Conservation (phyloP, 2,329 filamentous ascomycete species). For the Aspergillus amoenus region DNA sequence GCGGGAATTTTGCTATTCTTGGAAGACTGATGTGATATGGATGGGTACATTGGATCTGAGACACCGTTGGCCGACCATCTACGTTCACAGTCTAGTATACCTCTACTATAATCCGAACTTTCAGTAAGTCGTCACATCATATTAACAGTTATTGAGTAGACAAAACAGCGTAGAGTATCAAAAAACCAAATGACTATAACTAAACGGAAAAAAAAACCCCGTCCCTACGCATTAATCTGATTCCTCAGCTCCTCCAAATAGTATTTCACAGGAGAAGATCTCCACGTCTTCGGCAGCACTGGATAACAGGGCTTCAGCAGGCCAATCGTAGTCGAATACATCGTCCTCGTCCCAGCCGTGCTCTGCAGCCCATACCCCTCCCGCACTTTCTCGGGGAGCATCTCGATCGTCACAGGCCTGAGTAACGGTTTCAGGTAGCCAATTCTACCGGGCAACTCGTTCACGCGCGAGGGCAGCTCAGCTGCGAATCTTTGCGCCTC, state of each 20-base stretch:
- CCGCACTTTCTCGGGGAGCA: slow-evolving; percentile 33
- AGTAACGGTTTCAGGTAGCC: slow-evolving; percentile 32
- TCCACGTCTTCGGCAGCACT: slow-evolving; percentile 29
- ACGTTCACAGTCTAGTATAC: neutral
- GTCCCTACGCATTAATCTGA: slow-evolving; percentile 20
- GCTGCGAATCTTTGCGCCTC: slow-evolving; percentile 31
- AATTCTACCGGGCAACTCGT: slow-evolving; percentile 30
- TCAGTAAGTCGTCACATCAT: slow-evolving; percentile 8
- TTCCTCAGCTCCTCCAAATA: slow-evolving; percentile 30
- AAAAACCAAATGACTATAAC: neutral
- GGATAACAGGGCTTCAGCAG: slow-evolving; percentile 34
- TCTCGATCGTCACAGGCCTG: slow-evolving; percentile 32
- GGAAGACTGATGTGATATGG: too few species aligned
- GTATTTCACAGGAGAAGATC: slow-evolving; percentile 30
- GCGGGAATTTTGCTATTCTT: too few species aligned
- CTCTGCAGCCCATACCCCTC: slow-evolving; percentile 35
- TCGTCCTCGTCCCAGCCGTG: slow-evolving; percentile 24
- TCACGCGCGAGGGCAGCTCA: slow-evolving; percentile 25
- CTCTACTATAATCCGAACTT: too few species aligned
- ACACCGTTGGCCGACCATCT: too few species aligned
- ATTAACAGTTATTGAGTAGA: neutral
- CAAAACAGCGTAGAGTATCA: neutral
- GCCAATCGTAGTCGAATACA: slow-evolving; percentile 34
- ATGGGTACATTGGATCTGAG: too few species aligned
- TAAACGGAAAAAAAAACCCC: neutral